Conservation (phyloP, 1,284 basidiomycete genomes). For the Sanghuangporus sanghuang region DNA sequence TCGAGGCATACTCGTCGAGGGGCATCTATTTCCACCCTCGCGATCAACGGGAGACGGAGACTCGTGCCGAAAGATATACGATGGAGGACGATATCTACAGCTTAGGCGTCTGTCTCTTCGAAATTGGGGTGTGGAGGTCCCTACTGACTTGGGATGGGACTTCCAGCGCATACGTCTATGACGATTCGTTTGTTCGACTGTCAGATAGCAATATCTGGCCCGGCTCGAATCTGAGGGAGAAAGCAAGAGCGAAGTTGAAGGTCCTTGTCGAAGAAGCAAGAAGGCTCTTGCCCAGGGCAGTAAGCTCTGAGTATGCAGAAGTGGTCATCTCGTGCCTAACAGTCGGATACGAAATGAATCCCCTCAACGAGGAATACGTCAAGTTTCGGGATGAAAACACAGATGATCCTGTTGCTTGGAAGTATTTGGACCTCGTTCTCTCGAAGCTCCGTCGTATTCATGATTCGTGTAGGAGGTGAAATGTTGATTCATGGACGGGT, state of each 20-base stretch:
- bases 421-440: not conserved
- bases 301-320: not conserved
- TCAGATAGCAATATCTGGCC: not conserved
- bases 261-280: not conserved
- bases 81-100: constrained; percentile 14
- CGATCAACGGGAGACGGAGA: not conserved
- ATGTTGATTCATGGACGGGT: not conserved
- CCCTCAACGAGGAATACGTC: not conserved
- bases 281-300: not conserved
- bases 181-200: not conserved
- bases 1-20: not conserved
- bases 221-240: not conserved
- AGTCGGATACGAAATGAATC: not conserved
- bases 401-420: not conserved
- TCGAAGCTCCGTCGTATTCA: not conserved
- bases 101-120: constrained; percentile 14
- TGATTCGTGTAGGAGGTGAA: not conserved
- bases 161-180: not conserved
- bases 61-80: not conserved
- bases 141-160: not conserved
- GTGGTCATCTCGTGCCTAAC: not conserved
- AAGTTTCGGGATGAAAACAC: not conserved
- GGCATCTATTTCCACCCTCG: constrained; percentile 10
- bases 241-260: not conserved
- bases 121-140: constrained; percentile 15